These are phyloP conservation scores for Gossypium stocksii DNA, from an alignment of 345 rosid genomes.

Conservation along the genomic window DNA sequence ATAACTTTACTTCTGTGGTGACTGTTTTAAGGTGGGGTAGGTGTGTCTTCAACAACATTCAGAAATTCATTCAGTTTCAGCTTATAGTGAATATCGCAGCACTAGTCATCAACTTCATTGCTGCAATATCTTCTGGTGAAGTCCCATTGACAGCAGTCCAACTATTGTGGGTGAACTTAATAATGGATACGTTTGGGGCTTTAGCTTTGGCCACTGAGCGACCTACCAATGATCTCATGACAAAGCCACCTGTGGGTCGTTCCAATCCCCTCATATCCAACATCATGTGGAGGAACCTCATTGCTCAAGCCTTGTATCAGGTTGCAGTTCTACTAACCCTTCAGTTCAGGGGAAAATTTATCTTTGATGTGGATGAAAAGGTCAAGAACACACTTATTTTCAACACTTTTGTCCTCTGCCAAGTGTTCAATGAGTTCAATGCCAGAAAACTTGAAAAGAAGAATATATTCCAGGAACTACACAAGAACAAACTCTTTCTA, in stretches of 20 bases:
- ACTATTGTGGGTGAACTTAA: conserved; percentile 41
- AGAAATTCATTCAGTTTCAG: conserved; percentile 45
- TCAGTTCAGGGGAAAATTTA: conserved; percentile 32
- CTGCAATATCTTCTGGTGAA: conserved; percentile 34
- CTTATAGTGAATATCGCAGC: conserved; percentile 42
- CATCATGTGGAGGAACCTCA: conserved; percentile 42
- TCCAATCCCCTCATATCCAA: conserved; percentile 34
- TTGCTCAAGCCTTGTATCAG: conserved; percentile 36
- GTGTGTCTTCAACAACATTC: conserved; percentile 40
- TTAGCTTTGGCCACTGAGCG: conserved; percentile 36
- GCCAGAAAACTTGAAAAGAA: conserved; percentile 38
- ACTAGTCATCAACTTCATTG: conserved; percentile 34
- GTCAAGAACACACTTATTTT: conserved; percentile 36
- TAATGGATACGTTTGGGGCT: conserved; percentile 44
- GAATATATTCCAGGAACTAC: conserved; percentile 36
- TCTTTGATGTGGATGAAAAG: conserved; percentile 23
- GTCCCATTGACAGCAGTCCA: conserved; percentile 45
- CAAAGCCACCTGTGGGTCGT: conserved; percentile 30
- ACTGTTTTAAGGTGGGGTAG: conserved; percentile 42
- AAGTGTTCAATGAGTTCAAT: conserved; percentile 37
- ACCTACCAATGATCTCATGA: conserved; percentile 37
- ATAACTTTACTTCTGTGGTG: conserved; percentile 35
- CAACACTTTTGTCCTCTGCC: conserved; percentile 35
- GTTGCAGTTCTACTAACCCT: conserved; percentile 29
- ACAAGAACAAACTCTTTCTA: conserved; percentile 29